Base-by-base conservation (phyloP, 331 rosid genomes). In the Quercus tomentella region DNA sequence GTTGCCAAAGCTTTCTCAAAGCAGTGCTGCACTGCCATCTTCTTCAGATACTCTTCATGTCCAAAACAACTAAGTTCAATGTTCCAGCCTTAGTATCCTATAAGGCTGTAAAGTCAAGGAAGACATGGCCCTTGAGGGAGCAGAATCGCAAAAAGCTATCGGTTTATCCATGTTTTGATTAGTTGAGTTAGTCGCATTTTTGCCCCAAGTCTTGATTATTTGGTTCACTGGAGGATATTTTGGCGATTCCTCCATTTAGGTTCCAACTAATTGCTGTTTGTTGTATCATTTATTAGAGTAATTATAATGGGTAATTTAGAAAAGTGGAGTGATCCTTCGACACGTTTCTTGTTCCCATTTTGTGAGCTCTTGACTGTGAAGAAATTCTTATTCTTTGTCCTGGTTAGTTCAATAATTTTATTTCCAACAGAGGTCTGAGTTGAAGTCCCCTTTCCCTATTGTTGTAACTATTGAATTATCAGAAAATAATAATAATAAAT, bases 1-100 rank as follows among this genome's bases (percentile, higher is more conserved):
- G 87, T 84, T 90, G 78, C 87, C 84, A 43, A 79, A 68, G 83
- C 76, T 66, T 41, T 76, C 89, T 43, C 84, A 88, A 69, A 82
- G 80, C 55, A 81, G 74, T 31, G 61, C 78, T 67, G 37, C 22
- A 33, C 63, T 30, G 22, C 70, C 86, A n/a, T 73, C 87, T 79
- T 70, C 81, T 41, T 72, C 67, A 2, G 87, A 76, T 26, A 41
- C 82, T 77, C 69, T 57, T 56, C 69, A 70, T 58, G 18, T 61
- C 25, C 77, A 83, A 68, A 69, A 76, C 41, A 76, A 79, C 74
- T 76, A 41, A 82, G 72, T 74, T 45, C 21, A 22, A 30, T 56
- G 60, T 76, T 78, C 31, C 23, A 18, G 31, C 75, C 71, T 45
- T 10, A 1, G 72, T 20, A 18, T 7, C 25, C 17, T 67, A 23